Base-by-base conservation (phyloP, 164 flowering plant genomes). In the Pachysandra terminalis region DNA sequence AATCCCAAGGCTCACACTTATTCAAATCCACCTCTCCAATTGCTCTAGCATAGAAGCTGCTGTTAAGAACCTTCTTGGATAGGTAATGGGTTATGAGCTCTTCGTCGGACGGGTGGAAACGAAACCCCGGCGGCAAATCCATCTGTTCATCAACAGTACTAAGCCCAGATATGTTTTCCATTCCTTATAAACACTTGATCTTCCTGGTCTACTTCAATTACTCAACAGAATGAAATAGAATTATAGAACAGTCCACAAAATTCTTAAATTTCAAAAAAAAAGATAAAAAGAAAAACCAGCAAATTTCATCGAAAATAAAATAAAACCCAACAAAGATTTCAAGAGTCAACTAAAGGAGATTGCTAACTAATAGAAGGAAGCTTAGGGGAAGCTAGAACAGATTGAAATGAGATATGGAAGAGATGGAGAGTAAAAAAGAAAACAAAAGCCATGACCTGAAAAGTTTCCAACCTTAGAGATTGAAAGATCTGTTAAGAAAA, bases 1-100 rank as follows among this genome's bases (percentile, higher is more conserved):
- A 79, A 52, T 95, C 96, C 98, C 98, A 95, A 10, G 97, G 98
- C 78, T 95, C 98, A 66, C 87, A 84, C 80, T 95, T 92, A 78
- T 95, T 95, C 82, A 92, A 79, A 79, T 95, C 96, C 19, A 88
- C 97, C 23, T 90, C 94, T 22, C 93, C 97, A 59, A 95, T 86
- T 24, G 96, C 98, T 68, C 71, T 77, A 24, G 91, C 79, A 58
- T 67, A 61, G 81, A 91, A 95, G 65, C 57, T 64, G 59, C 56
- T 59, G 28, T 89, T 86, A 10, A 76, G 15, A 51, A 88, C 96
- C 68, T 85, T 95, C 58, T 75, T 81, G 61, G 84, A 71, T 32
- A 95, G 74, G 74, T 95, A 94, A 75, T 91, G 91, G 70, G 81
- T 80, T 24, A 94, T 91, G 21, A 94, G 87, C 78, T 94, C 97